These are phyloP conservation scores for Diutina ranongensis DNA, from an alignment of 1,139 yeast species.

Conservation along the genomic window DNA sequence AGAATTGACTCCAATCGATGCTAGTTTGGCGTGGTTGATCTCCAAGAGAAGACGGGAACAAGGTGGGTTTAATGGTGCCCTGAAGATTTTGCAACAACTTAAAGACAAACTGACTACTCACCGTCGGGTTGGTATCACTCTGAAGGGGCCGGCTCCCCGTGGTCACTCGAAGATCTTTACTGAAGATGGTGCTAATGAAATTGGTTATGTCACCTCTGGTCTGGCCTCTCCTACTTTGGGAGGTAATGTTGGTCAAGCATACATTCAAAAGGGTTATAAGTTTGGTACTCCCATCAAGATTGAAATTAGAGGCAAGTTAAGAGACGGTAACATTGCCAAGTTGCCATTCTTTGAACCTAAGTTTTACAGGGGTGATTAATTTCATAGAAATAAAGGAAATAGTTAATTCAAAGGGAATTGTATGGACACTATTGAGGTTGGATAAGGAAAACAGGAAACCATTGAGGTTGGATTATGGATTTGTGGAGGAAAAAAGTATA, in stretches of 20 bases:
- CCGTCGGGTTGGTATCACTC: slow-evolving; percentile 63
- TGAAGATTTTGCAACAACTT: slow-evolving; percentile 58
- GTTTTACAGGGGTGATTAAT: slow-evolving; percentile 28
- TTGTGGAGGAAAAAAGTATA: too few species aligned
- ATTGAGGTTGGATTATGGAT: too few species aligned
- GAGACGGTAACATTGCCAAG: slow-evolving; percentile 64
- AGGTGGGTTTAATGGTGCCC: slow-evolving; percentile 61
- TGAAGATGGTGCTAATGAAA: slow-evolving; percentile 29
- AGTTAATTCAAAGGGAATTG: too few species aligned
- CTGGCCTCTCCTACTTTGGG: slow-evolving; percentile 79
- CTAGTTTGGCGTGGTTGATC: slow-evolving; percentile 79
- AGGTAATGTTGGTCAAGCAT: slow-evolving; percentile 90
- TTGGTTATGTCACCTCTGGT: slow-evolving; percentile 83
- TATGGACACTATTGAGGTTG: too few species aligned
- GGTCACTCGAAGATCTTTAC: slow-evolving; percentile 57
- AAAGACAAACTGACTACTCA: slow-evolving; percentile 48
- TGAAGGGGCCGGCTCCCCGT: slow-evolving; percentile 90
- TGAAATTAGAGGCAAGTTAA: slow-evolving; percentile 72
- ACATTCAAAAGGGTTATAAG: slow-evolving; percentile 66
- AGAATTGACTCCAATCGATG: slow-evolving; percentile 77
- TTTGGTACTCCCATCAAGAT: slow-evolving; percentile 65
- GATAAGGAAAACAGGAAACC: too few species aligned
- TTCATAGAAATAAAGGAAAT: too few species aligned
- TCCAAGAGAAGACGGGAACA: slow-evolving; percentile 64
- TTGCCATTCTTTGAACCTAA: slow-evolving; percentile 76